phyloP scores from a whole-genome alignment of 2,329 filamentous ascomycete genomes.

The Teratosphaeria epicoccoides region DNA sequence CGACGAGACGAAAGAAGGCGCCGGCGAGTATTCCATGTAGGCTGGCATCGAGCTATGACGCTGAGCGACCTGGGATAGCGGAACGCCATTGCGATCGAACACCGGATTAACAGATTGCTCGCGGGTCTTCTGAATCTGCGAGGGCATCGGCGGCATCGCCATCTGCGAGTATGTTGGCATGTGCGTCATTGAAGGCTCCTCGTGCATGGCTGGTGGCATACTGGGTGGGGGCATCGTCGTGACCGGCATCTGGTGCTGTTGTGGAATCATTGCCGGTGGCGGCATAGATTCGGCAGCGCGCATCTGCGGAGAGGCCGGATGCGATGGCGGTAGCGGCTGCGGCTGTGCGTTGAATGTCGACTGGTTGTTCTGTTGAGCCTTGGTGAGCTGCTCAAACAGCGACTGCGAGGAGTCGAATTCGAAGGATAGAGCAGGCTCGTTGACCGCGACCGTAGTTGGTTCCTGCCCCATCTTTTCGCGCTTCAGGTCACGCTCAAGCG shows the following conservation, averaged over 20 bases:
- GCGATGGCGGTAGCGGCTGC: slow-evolving; percentile 49
- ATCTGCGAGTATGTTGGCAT: slow-evolving; percentile 64
- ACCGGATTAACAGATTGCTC: slow-evolving; percentile 68
- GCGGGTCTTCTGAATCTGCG: slow-evolving; percentile 65
- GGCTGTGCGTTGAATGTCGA: slow-evolving; percentile 59
- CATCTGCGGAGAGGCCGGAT: slow-evolving; percentile 80
- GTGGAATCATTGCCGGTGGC: slow-evolving; percentile 71
- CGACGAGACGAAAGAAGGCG: slow-evolving; percentile 95
- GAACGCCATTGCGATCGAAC: slow-evolving; percentile 86
- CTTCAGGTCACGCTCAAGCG: slow-evolving; percentile 93
- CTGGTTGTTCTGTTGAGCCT: slow-evolving; percentile 96
- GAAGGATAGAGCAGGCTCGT: slow-evolving; percentile 93
- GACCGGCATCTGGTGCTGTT: slow-evolving; percentile 33
- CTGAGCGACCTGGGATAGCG: slow-evolving; percentile 72
- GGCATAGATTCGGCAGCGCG: slow-evolving; percentile 90
- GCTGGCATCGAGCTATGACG: slow-evolving; percentile 97
- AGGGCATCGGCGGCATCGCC: slow-evolving; percentile 62
- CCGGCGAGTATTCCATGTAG: slow-evolving; percentile 96
- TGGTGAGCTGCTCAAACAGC: slow-evolving; percentile 97
- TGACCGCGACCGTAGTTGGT: slow-evolving; percentile 90
- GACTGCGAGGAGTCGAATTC: slow-evolving; percentile 99
- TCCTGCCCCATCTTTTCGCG: slow-evolving; percentile 99
- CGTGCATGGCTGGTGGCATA: slow-evolving; percentile 42
- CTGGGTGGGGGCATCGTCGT: slow-evolving; percentile 23
- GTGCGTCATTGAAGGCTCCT: slow-evolving; percentile 45